phyloP scores from a whole-genome alignment of 1,139 yeast genomes.

The Nakaseomyces delphensis region DNA sequence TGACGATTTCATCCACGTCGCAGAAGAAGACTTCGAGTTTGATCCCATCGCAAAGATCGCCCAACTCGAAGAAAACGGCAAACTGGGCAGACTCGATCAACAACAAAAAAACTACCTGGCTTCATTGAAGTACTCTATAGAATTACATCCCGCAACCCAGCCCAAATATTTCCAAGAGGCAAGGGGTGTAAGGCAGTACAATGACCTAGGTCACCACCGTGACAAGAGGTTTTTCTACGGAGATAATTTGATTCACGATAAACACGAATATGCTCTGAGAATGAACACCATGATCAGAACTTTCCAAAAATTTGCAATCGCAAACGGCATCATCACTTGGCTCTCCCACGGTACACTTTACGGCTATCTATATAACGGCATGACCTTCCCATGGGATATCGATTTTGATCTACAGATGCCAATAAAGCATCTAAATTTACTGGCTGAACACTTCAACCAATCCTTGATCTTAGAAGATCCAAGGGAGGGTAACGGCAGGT shows the following conservation, averaged over 20 bases:
- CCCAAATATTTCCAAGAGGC: conserved; percentile 48
- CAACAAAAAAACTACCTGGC: conserved; percentile 25
- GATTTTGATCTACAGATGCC: conserved; percentile 69
- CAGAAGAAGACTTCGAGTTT: conserved; percentile 24
- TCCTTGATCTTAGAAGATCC: conserved; percentile 56
- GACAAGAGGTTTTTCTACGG: conserved; percentile 57
- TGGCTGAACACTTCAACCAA: conserved; percentile 46
- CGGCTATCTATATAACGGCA: conserved; percentile 64
- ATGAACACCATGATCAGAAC: conserved; percentile 47
- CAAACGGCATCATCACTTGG: conserved; percentile 49
- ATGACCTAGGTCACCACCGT: conserved; percentile 45
- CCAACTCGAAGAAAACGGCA: conserved; percentile 17
- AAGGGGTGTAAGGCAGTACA: conserved; percentile 14
- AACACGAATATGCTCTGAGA: conserved; percentile 37
- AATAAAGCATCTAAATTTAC: conserved; percentile 44
- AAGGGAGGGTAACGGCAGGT: conserved; percentile 54
- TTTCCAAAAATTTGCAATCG: conserved; percentile 50
- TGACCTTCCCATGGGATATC: conserved; percentile 63
- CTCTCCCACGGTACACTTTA: conserved; percentile 59
- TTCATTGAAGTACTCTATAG: conserved; percentile 20
- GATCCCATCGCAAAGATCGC: conserved; percentile 21
- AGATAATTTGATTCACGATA: conserved; percentile 20
- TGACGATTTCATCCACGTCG: conserved; percentile 13
- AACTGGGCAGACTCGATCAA: conserved; percentile 7
- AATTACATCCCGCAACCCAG: conserved; percentile 23